Evolutionary conservation across 2,329 filamentous ascomycete genomes (phyloP), one percentile per base, ranked within the genome.

Genomic region (Magnaporthiopsis incrustans): DNA sequence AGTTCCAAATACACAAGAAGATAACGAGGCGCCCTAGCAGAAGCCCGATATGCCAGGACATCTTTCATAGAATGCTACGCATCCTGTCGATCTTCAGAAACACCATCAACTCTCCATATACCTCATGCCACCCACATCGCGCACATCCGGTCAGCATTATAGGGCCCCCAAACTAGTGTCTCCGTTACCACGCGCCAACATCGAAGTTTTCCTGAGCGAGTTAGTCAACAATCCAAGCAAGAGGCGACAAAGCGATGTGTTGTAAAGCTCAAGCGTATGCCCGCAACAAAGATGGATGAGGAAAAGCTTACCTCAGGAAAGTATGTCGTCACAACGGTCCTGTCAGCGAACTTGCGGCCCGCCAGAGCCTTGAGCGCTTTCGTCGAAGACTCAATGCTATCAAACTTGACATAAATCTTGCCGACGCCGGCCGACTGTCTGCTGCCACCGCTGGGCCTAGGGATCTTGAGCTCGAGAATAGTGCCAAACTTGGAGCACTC

Each of bases 341-440:
- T 86, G 77, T 98, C 92, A 0, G 93, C 91, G 74, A 99, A 99
- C 75, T 98, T 97, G 68, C 96, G 85, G 60, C 95, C 95, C 35
- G 96, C 95, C 70, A 99, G 81, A n/a, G 92, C 89, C 71, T 89
- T 88, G 64, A 99, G 81, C 10, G 95, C 96, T 72, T 91, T 93
- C 67, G 90, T 89, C 26, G 94, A 91, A 11, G 88, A 86, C 62
- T 92, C 91, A 2, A 85, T 79, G 3, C 82, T 85, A 68, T 95
- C 91, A 73, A 92, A 99, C 75, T 97, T 98, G 79, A 99, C 89
- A 74, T 89, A 99, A 69, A 99, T 98, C 82, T 98, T 99, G 74
- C 95, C 95, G 27, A 99, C 92, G 60, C 95, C 95, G 35, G 91
- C 85, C 27, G 89, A 91, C 73, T 95, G 89, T 70, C 92, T 87